phyloP scores from a whole-genome alignment of 345 rosid genomes.

The Rubroshorea leprosula region DNA sequence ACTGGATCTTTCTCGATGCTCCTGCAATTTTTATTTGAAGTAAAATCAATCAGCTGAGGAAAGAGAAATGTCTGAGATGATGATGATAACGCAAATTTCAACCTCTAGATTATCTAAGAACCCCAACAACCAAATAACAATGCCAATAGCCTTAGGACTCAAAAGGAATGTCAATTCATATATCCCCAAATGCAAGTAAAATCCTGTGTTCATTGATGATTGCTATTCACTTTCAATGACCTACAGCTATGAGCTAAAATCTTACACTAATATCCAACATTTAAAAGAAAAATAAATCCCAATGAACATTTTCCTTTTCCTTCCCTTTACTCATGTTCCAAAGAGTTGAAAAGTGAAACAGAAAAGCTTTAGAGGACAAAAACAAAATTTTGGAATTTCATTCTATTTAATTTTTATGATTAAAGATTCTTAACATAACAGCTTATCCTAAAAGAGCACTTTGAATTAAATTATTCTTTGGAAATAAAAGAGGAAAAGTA shows the following conservation, averaged over 20 bases:
- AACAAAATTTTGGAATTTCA: too few relatives aligned
- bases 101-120: conserved; percentile 7
- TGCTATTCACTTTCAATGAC: too few relatives aligned
- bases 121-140: conserved; percentile 6
- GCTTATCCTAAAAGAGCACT: background rate
- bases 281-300: too few relatives aligned
- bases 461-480: too few relatives aligned
- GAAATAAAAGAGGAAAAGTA: too few relatives aligned
- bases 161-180: background rate
- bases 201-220: too few relatives aligned
- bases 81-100: conserved; percentile 5
- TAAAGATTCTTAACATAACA: too few relatives aligned
- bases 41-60: conserved; percentile 9
- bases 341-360: background rate
- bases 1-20: conserved; percentile 19
- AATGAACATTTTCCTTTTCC: too few relatives aligned
- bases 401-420: too few relatives aligned
- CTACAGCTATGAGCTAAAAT: too few relatives aligned
- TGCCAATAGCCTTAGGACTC: background rate
- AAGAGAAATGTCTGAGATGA: background rate
- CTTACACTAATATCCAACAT: background rate
- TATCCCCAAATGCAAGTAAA: background rate
- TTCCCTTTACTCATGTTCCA: background rate
- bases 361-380: too few relatives aligned
- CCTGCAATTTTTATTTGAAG: conserved; percentile 33